Evolutionary conservation across 805 yeast species (phyloP), one percentile per base, ranked within the genome.

Genomic region (Kockiozyma suomiensis): DNA sequence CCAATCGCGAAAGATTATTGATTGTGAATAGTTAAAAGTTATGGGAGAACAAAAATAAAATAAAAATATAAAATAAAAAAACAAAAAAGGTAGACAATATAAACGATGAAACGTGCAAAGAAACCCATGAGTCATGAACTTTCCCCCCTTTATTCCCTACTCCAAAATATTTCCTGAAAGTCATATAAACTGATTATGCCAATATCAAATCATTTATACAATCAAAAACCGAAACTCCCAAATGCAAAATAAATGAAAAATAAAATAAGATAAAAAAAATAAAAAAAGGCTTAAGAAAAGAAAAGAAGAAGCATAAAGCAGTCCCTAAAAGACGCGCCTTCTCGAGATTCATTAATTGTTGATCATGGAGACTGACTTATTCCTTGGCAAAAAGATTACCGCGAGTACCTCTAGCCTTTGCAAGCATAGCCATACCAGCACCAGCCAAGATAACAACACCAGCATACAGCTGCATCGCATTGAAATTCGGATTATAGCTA

Each of bases 381-480:
- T 50, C 56, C 33, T 40, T 26, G 13, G 59, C 61, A 43, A 60
- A 53, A 15, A 60, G n/a, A n/a, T 53, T 50, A n/a, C 64, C 64
- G 30, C 59, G 53, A 5, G 64, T 50, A 25, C 54, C 56, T 19
- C 59, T 40, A 13, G 56, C 53, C 56, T 59, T 61, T 13, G 65
- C 62, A 15, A 61, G 33, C 3, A 61, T 43, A 25, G 65, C 62
- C n/a, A 61, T 35, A 30, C 59, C 58, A 17, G 61, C 59, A 41
- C 66, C 66, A n/a, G 59, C 58, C 54, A 61, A 12, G 51, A 63
- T 53, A 38, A 56, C 64, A 13, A 54, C 48, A 13, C 70, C 69
- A 30, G 67, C 66, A 46, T 68, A 68, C 25, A 64, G 23, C 45
- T 66, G 69, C 49, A 67, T 64, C n/a, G 54, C 52, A 5, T 61